Evolutionary conservation across 1,139 yeast genomes (phyloP).

Genomic region (Geotrichum phurueaensis): DNA sequence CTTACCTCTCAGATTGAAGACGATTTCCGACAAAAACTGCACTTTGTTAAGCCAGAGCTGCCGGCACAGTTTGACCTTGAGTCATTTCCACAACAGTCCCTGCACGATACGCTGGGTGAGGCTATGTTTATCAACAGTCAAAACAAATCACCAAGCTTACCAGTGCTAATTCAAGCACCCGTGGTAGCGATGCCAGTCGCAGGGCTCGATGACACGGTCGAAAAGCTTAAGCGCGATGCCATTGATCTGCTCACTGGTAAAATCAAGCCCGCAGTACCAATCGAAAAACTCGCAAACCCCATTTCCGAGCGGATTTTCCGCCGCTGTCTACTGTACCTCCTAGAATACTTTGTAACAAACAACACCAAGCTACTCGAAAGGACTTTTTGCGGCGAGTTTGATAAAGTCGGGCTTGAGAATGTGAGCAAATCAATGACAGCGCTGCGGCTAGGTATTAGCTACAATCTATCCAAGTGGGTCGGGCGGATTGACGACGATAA

Average conservation of each 20-base stretch:
- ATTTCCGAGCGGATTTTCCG: conserved; percentile 17
- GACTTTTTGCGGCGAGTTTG: conserved; percentile 1
- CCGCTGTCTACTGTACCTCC: conserved; percentile 3
- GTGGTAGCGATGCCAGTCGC: background rate
- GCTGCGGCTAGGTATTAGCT: conserved; percentile 12
- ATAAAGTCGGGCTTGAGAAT: conserved; percentile 3
- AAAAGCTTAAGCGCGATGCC: background rate
- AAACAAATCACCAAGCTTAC: background rate
- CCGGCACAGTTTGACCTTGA: background rate
- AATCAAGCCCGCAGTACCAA: conserved; percentile 1
- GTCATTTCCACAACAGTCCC: background rate
- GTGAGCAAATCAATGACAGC: conserved; percentile 10
- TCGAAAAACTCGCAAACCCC: background rate
- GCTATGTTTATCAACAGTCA: background rate
- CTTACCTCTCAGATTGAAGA: background rate
- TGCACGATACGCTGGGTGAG: background rate
- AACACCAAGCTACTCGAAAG: background rate
- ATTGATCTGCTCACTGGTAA: conserved; percentile 6
- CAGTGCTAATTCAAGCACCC: background rate
- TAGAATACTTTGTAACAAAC: conserved; percentile 6
- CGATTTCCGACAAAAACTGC: background rate
- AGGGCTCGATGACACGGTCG: background rate
- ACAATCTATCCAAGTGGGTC: conserved; percentile 8
- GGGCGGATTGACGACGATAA: conserved; percentile 16
- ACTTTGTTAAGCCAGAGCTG: background rate